These are phyloP conservation scores for Suillus occidentalis DNA, from an alignment of 768 basidiomycete genomes.

Conservation along the genomic window DNA sequence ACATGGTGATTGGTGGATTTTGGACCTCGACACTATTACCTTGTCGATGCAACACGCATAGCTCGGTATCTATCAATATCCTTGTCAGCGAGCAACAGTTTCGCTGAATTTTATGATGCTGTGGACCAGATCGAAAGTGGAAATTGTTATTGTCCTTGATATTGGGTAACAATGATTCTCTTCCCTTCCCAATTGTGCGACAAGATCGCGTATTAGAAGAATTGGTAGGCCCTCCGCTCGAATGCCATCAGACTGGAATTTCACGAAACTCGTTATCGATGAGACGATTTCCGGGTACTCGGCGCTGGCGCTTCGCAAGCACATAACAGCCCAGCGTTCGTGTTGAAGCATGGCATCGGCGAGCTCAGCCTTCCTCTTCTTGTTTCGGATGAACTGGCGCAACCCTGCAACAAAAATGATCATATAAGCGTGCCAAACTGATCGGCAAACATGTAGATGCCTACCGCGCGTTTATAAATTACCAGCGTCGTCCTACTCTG, in stretches of 20 bases:
- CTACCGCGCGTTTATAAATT: neutral
- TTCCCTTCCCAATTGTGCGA: constrained; percentile 12
- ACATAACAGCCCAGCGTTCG: neutral
- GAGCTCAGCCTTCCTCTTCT: neutral
- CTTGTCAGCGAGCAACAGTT: neutral
- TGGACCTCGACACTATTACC: constrained; percentile 11
- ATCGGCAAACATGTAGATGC: neutral
- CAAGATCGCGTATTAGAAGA: constrained; percentile 14
- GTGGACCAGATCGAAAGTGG: neutral
- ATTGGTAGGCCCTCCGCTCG: neutral
- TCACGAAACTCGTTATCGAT: neutral
- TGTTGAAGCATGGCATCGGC: neutral
- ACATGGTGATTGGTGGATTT: constrained; percentile 12
- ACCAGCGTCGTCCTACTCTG: neutral
- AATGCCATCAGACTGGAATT: neutral
- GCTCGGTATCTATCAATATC: constrained; percentile 10
- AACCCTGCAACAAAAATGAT: neutral
- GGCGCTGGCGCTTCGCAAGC: neutral
- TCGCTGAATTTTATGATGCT: constrained; percentile 7
- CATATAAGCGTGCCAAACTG: neutral
- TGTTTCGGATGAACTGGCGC: neutral
- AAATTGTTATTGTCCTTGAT: neutral
- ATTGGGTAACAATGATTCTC: constrained; percentile 8
- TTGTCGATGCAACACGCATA: constrained; percentile 19
- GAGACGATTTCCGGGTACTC: neutral